Base-by-base conservation (phyloP, 208 protist genomes). In the Novymonas esmeraldas region DNA sequence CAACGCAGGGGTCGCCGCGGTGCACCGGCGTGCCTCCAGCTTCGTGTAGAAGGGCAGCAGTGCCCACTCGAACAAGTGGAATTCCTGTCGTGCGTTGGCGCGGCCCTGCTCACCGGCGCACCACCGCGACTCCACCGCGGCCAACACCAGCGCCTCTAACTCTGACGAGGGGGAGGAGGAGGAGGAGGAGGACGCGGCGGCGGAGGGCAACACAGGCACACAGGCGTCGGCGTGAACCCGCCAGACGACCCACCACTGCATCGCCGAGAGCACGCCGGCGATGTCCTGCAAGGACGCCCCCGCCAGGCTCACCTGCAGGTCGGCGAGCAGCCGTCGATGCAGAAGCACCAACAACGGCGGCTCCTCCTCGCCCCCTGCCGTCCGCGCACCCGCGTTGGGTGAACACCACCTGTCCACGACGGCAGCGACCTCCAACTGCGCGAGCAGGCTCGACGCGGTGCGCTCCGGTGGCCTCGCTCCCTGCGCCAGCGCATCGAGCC, bases 41-140 rank as follows among this genome's bases (percentile, higher is more conserved):
- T 54, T 52, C n/a, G 44, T 6, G 39, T 76, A 76, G 7, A 69
- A 65, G 2, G 70, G 70, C 70, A 76, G 29, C 62, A 76, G 28
- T 22, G 54, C 39, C 70, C 70, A 76, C 33, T 76, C 70, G n/a
- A 56, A 68, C 6, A 68, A 11, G 3, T 67, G 34, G 34, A 75
- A 75, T n/a, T n/a, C n/a, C n/a, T n/a, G n/a, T n/a, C n/a, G n/a
- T n/a, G n/a, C n/a, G 29, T 5, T 50, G 33, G 3, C 18, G 29
- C 26, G 63, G 11, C 31, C 16, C 26, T n/a, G n/a, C n/a, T n/a
- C n/a, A n/a, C n/a, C n/a, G n/a, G n/a, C n/a, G n/a, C n/a, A n/a
- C n/a, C n/a, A n/a, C n/a, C n/a, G n/a, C n/a, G 36, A 14, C 36
- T 5, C 36, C 6, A 74, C 26, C 13, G 26, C 52, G 29, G 48